Evolutionary conservation across 805 yeast genomes (phyloP).

Genomic region (Ogataea trehaloabstinens): DNA sequence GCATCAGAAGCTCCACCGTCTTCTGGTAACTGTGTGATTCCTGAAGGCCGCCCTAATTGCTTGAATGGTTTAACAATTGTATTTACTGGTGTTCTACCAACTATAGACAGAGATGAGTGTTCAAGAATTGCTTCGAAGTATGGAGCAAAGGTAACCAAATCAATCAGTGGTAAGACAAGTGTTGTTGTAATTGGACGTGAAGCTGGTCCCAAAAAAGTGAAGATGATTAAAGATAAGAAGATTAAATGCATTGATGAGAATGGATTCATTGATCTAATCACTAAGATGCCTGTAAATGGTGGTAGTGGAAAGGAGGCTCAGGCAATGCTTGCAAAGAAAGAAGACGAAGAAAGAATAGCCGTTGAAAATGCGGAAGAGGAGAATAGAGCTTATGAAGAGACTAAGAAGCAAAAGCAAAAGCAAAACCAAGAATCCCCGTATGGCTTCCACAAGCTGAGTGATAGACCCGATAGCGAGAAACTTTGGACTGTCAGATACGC

Average conservation of each 20-base stretch:
- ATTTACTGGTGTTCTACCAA: constrained; percentile 87
- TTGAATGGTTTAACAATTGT: constrained; percentile 86
- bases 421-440: constrained; percentile 17
- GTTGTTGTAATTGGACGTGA: constrained; percentile 91
- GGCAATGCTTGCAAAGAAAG: constrained; percentile 66
- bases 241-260: constrained; percentile 84
- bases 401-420: constrained; percentile 21
- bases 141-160: constrained; percentile 88
- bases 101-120: constrained; percentile 70
- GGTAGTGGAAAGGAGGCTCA: constrained; percentile 81
- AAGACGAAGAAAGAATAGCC: constrained; percentile 61
- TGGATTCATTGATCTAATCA: constrained; percentile 74
- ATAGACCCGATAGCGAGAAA: constrained; percentile 53
- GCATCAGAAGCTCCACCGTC: constrained; percentile 34
- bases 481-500: constrained; percentile 95
- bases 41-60: constrained; percentile 84
- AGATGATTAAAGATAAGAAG: constrained; percentile 67
- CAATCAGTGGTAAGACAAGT: constrained; percentile 82
- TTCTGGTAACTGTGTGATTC: constrained; percentile 49
- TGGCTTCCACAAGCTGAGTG: constrained; percentile 26
- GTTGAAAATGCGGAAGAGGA: constrained; percentile 50
- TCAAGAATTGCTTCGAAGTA: constrained; percentile 76
- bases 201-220: constrained; percentile 94
- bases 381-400: constrained; percentile 35
- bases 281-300: constrained; percentile 87